Percentiles rank a stretch among this genome's conserved stretches.
Conservation (phyloP, 23 red algal genomes). For the Gracilaria domingensis region DNA sequence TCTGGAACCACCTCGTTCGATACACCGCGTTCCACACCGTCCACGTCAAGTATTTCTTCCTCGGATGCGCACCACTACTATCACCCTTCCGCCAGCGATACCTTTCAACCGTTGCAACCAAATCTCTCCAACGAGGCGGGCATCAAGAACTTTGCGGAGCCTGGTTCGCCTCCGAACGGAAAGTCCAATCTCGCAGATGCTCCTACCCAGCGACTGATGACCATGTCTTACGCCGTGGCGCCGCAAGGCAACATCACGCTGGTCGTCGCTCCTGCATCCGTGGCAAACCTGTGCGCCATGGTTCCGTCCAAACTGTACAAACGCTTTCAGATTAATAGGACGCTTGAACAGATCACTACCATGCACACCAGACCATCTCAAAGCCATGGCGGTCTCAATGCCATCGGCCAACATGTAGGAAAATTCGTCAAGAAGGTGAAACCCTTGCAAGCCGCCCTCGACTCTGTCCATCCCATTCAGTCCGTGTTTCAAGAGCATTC, state of each 20-base stretch:
- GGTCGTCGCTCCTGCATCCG: slow-evolving; percentile 13
- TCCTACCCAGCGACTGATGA: slow-evolving; percentile 39
- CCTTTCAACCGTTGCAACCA: neutral
- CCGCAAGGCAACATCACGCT: slow-evolving; percentile 30
- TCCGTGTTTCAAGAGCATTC: slow-evolving; percentile 50
- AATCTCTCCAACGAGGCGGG: slow-evolving; percentile 5
- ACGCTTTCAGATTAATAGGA: slow-evolving; percentile 48
- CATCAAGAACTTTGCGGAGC: neutral
- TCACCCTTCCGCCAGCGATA: neutral
- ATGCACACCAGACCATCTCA: slow-evolving; percentile 1
- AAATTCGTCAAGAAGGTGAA: slow-evolving; percentile 30
- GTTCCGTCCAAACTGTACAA: slow-evolving; percentile 51
- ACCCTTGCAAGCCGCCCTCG: slow-evolving; percentile 17
- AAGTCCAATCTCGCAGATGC: neutral
- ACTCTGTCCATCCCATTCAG: slow-evolving; percentile 47
- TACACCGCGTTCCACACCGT: slow-evolving; percentile 10
- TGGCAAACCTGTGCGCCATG: slow-evolving; percentile 13
- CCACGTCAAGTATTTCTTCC: slow-evolving; percentile 23
- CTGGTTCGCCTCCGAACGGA: neutral
- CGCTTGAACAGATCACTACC: slow-evolving; percentile 14
- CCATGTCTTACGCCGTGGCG: slow-evolving; percentile 26
- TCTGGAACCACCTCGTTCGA: neutral
- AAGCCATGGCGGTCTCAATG: slow-evolving; percentile 19
- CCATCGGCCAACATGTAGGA: slow-evolving; percentile 1
- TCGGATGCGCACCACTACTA: neutral